Evolutionary conservation across 208 protist species (phyloP), one percentile per base, ranked within the genome.

Genomic region (Paratrypanosoma confusum): DNA sequence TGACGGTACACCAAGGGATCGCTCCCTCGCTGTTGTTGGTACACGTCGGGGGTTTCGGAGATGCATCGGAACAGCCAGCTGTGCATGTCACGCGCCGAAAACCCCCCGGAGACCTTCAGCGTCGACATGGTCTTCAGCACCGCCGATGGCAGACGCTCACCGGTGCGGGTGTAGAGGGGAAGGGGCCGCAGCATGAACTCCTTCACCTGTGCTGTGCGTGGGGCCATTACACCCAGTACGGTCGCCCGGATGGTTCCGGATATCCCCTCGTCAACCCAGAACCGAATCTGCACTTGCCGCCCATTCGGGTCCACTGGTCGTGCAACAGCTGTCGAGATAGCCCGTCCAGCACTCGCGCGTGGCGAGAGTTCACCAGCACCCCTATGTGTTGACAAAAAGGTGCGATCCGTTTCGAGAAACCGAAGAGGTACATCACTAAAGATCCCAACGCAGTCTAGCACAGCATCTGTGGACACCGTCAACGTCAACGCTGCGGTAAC

Each of bases 161-260:
- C 58, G n/a, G 86, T 59, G n/a, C 78, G 73, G 39, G 49, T 50
- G 58, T 85, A 77, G 17, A 91, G 51, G 17, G 71, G 72, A 17
- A 91, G 49, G 3, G 78, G 70, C 39, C 54, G 57, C 17, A 91
- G 52, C 21, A 44, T 53, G 14, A 83, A 37, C 27, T 46, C 61
- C 42, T 79, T 71, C 36, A 77, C 28, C 50, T 88, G 82, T 42
- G 82, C 77, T 10, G 82, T 84, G 23, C 78, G 77, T 7, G 82
- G 78, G 17, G 58, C 41, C 24, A 68, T 57, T 25, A 55, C 34
- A 17, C 59, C 57, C 54, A 78, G 70, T 21, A 69, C 48, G 1
- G 55, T 80, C 0, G 78, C 38, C 13, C 41, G 50, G 16, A 91
- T 28, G 28, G 44, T 49, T 16, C 68, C 78, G 6, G 53, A 57